These are phyloP conservation scores for Colletotrichum cuscutae DNA, from an alignment of 2,329 filamentous ascomycete genomes.

Conservation along the genomic window DNA sequence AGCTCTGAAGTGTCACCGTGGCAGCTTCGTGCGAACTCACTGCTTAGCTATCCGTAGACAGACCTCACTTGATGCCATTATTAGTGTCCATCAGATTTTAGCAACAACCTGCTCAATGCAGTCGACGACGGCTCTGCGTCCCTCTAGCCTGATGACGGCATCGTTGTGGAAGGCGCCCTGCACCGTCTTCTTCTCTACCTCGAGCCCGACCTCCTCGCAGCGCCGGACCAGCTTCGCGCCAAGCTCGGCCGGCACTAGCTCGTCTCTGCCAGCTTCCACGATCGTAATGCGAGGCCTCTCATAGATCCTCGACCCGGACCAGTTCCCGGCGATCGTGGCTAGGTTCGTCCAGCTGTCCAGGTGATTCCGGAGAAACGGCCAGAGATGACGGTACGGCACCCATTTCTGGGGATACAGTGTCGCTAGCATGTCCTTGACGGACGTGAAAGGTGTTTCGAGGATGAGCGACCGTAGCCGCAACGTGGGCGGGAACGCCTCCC, in stretches of 20 bases:
- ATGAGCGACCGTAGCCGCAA: slow-evolving; percentile 63
- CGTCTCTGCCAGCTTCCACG: slow-evolving; percentile 67
- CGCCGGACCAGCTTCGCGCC: slow-evolving; percentile 56
- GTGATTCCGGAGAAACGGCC: slow-evolving; percentile 77
- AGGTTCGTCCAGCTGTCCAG: slow-evolving; percentile 66
- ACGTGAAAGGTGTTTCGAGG: slow-evolving; percentile 81
- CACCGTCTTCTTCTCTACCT: slow-evolving; percentile 56
- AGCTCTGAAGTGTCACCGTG: not conserved
- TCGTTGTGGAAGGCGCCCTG: slow-evolving; percentile 67
- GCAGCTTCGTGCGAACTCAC: not conserved
- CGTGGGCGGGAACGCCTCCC: slow-evolving; percentile 45
- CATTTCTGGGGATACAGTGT: slow-evolving; percentile 82
- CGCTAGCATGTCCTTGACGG: slow-evolving; percentile 75
- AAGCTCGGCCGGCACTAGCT: slow-evolving; percentile 66
- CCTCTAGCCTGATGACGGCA: slow-evolving; percentile 58
- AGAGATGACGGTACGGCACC: slow-evolving; percentile 80
- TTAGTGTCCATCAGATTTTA: not conserved
- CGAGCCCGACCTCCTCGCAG: slow-evolving; percentile 59
- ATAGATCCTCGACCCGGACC: slow-evolving; percentile 39
- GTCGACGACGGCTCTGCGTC: slow-evolving; percentile 55
- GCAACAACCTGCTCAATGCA: slow-evolving; percentile 48
- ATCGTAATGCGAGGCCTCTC: slow-evolving; percentile 44
- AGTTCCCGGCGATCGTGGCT: slow-evolving; percentile 47
- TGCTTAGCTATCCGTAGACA: not conserved
- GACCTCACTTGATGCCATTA: slow-evolving; percentile 26